Conservation (phyloP, 306 rosid genomes). For the Arachis stenosperma region DNA sequence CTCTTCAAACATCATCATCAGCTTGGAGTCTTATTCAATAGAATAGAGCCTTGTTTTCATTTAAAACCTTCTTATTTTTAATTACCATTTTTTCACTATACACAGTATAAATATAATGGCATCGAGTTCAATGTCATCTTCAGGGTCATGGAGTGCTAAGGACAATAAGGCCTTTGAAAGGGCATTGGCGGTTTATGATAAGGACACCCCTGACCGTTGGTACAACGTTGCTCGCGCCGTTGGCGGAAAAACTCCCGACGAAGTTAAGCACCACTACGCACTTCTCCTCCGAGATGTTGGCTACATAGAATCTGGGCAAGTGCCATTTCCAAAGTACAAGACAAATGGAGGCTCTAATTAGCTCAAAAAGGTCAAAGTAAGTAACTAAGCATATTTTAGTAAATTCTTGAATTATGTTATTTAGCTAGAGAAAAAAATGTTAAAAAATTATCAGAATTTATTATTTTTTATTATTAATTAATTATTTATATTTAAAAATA, state of each 20-base stretch:
- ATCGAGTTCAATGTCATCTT: constrained; percentile 71
- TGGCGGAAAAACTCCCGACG: constrained; percentile 70
- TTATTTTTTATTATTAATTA: too few relatives aligned
- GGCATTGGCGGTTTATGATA: constrained; percentile 84
- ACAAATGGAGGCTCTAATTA: constrained; percentile 42
- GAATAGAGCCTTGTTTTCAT: constrained; percentile 25
- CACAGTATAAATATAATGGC: constrained; percentile 27
- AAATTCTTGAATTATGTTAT: too few relatives aligned
- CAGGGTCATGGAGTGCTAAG: constrained; percentile 77
- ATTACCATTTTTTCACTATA: too few relatives aligned
- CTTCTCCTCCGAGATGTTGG: constrained; percentile 70
- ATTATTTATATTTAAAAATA: too few relatives aligned
- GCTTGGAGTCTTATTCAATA: too few relatives aligned
- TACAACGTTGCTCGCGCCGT: constrained; percentile 78
- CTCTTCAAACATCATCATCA: constrained; percentile 4
- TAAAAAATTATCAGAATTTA: too few relatives aligned
- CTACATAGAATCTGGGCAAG: constrained; percentile 74
- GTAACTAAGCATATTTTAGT: too few relatives aligned
- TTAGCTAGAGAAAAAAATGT: too few relatives aligned
- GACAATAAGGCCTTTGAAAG: constrained; percentile 88
- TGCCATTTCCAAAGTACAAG: constrained; percentile 74
- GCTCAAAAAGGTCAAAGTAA: too few relatives aligned
- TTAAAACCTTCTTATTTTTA: constrained; percentile 13
- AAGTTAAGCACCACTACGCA: constrained; percentile 81
- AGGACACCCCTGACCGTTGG: constrained; percentile 95